A percentile compares a stretch with the other conserved stretches of the same genome.
Conservation (phyloP, 208 protist species). For the Histomonas meleagridis region DNA sequence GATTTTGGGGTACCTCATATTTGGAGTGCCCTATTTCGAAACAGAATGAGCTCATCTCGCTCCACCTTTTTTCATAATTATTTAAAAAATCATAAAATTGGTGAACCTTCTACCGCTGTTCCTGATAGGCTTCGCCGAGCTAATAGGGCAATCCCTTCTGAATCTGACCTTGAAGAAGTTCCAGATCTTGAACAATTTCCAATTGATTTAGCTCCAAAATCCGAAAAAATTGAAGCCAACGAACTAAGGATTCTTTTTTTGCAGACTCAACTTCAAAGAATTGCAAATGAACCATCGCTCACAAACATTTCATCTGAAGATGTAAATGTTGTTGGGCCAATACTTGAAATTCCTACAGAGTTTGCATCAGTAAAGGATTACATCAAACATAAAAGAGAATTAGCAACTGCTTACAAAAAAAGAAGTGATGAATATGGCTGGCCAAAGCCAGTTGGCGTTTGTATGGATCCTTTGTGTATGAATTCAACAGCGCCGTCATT, state of each 20-base stretch:
- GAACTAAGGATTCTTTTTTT: not conserved
- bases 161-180: not conserved
- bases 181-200: not conserved
- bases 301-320: not conserved
- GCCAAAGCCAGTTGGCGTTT: not conserved
- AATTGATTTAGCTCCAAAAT: not conserved
- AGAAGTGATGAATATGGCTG: not conserved
- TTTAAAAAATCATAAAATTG: not conserved
- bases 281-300: not conserved
- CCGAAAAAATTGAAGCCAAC: not conserved
- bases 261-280: not conserved
- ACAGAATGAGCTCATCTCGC: too few relatives aligned
- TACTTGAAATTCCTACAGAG: not conserved
- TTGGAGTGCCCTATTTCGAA: too few relatives aligned
- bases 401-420: not conserved
- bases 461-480: not conserved
- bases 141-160: not conserved
- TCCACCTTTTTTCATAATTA: not conserved
- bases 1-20: too few relatives aligned
- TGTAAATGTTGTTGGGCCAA: not conserved
- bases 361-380: not conserved
- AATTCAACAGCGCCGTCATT: not conserved
- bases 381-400: not conserved
- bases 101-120: not conserved
- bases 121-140: not conserved